A percentile compares a stretch with the other conserved stretches of the same genome.
These are phyloP conservation scores for Naegleria lovaniensis DNA, from an alignment of 208 protist genomes.

Conservation along the genomic window DNA sequence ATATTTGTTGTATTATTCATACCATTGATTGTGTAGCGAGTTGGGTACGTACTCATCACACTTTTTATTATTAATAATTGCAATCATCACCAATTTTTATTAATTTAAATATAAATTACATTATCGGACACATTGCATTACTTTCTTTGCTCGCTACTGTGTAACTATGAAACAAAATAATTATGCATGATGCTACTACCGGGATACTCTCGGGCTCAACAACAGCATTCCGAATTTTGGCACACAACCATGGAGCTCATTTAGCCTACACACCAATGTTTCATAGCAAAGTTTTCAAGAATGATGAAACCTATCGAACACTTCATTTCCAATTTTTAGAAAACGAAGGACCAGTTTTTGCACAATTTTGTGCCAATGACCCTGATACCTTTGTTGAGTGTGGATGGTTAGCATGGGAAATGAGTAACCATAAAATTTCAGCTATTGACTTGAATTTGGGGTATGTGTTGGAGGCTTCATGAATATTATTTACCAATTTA, in stretches of 20 bases:
- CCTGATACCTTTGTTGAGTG: constrained; percentile 52
- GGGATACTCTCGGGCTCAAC: constrained; percentile 35
- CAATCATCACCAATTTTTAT: no score
- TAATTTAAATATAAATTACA: no score
- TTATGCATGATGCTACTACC: no score
- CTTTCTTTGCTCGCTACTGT: no score
- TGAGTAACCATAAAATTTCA: constrained; percentile 16
- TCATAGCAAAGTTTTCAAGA: constrained; percentile 57
- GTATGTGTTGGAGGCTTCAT: no score
- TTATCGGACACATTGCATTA: no score
- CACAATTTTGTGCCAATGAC: constrained; percentile 69
- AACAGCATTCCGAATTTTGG: constrained; percentile 76
- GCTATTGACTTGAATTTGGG: constrained; percentile 40
- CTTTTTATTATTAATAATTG: no score
- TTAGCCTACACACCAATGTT: constrained; percentile 80
- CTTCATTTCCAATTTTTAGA: constrained; percentile 56
- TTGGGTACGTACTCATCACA: not conserved
- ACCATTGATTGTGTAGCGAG: not conserved
- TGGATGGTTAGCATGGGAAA: not conserved
- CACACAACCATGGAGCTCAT: constrained; percentile 63
- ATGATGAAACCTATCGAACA: constrained; percentile 53
- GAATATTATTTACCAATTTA: no score
- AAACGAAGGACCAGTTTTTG: constrained; percentile 62
- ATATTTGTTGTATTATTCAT: no score
- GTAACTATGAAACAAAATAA: no score